These are phyloP conservation scores for Inga laurina DNA, from an alignment of 306 rosid genomes.

Conservation along the genomic window DNA sequence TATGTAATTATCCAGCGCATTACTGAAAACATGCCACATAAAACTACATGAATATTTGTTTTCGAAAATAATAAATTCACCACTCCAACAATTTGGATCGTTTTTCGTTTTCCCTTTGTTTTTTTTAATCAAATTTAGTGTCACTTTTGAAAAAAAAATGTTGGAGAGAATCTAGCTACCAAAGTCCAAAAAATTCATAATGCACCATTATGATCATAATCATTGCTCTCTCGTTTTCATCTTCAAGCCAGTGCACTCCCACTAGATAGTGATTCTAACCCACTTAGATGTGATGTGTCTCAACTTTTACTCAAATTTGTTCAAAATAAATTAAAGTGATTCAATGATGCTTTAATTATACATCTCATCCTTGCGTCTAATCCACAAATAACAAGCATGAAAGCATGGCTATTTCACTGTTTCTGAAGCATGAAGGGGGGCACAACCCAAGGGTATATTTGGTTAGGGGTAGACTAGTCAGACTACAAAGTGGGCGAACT, in stretches of 20 bases:
- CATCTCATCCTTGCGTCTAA: not conserved
- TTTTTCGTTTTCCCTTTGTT: no score
- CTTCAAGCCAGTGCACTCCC: conserved; percentile 16
- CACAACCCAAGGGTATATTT: not conserved
- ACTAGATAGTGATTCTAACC: conserved; percentile 19
- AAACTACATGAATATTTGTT: not conserved
- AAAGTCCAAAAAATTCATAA: conserved; percentile 10
- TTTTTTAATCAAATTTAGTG: no score
- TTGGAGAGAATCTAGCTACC: not conserved
- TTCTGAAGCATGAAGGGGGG: not conserved
- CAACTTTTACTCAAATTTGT: conserved; percentile 2
- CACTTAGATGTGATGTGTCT: conserved; percentile 23
- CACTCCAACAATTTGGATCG: not conserved
- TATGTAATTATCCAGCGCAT: not conserved
- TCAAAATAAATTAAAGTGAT: not conserved
- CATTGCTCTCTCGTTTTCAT: conserved; percentile 12
- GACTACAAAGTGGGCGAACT: no score
- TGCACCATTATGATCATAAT: conserved; percentile 15
- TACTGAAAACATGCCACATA: not conserved
- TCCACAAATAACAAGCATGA: not conserved
- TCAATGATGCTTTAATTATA: not conserved
- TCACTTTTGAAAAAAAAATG: not conserved
- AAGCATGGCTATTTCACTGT: not conserved
- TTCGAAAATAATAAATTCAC: not conserved
- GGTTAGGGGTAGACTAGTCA: no score